Evolutionary conservation across 768 basidiomycete genomes (phyloP).

Genomic region (Polyporus arcularius): DNA sequence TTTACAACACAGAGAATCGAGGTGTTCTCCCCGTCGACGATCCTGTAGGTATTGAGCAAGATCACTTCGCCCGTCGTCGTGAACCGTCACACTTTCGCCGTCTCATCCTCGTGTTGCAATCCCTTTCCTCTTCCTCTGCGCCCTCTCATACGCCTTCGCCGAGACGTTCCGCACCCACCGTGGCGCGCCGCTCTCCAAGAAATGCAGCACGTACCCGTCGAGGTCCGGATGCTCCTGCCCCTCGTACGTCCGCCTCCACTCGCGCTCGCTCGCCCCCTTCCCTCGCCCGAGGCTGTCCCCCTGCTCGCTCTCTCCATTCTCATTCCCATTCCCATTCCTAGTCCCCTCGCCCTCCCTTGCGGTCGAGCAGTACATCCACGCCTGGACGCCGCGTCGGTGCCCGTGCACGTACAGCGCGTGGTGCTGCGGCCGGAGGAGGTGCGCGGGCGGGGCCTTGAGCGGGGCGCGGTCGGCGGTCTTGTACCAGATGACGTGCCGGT

Average conservation of each 20-base stretch:
- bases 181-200: conserved; percentile 3
- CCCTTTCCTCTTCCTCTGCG: background rate
- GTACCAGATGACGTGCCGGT: background rate
- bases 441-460: background rate
- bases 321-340: background rate
- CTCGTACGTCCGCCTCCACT: background rate
- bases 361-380: background rate
- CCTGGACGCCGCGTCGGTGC: background rate
- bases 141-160: background rate
- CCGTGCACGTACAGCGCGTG: background rate
- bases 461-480: background rate
- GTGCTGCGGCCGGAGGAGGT: background rate
- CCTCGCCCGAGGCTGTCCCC: background rate
- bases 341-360: background rate
- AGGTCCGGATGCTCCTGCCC: conserved; percentile 2
- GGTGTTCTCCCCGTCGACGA: too few species aligned
- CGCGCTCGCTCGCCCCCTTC: background rate
- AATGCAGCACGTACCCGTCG: conserved; percentile 9
- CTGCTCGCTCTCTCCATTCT: too few species aligned
- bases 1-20: too few species aligned
- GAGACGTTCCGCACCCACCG: conserved; percentile 2
- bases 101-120: too few species aligned
- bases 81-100: too few species aligned
- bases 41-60: too few species aligned
- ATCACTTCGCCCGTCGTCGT: too few species aligned